These are phyloP conservation scores for Carpinus viminea DNA, from an alignment of 306 rosid species.

Conservation along the genomic window DNA sequence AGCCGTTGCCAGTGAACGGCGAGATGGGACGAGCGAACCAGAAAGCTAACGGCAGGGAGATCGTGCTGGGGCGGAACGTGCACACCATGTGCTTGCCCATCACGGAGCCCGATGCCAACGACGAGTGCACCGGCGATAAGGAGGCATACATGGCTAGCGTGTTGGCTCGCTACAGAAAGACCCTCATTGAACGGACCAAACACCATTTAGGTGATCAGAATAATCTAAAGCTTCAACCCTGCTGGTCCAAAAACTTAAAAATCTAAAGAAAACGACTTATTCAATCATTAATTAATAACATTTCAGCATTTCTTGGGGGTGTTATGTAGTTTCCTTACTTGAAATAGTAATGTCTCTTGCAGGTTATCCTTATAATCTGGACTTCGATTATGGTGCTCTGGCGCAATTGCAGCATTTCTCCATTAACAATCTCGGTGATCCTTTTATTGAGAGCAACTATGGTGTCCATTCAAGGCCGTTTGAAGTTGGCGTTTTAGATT, in stretches of 20 bases:
- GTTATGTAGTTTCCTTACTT: not conserved
- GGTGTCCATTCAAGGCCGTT: conserved; percentile 94
- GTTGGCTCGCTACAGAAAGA: conserved; percentile 62
- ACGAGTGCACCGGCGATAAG: conserved; percentile 74
- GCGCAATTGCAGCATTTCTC: conserved; percentile 90
- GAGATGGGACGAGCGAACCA: conserved; percentile 3
- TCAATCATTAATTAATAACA: not conserved
- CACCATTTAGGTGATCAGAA: conserved; percentile 62
- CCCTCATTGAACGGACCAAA: conserved; percentile 65
- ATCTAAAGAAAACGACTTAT: not conserved
- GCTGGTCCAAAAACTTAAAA: too few relatives aligned
- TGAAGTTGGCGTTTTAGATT: conserved; percentile 94
- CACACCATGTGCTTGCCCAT: conserved; percentile 64
- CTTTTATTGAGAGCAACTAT: conserved; percentile 92
- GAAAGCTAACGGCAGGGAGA: conserved; percentile 44
- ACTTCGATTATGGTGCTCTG: conserved; percentile 92
- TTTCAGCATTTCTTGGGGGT: too few relatives aligned
- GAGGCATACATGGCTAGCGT: conserved; percentile 88
- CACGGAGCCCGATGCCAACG: conserved; percentile 74
- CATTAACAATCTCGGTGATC: conserved; percentile 95
- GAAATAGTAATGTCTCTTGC: not conserved
- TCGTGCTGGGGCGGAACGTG: conserved; percentile 67
- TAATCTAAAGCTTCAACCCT: too few relatives aligned
- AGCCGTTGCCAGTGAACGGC: conserved; percentile 39
- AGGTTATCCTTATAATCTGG: conserved; percentile 93